phyloP scores from a whole-genome alignment of 2,329 filamentous ascomycete species.

The Teratosphaeria gauchensis region DNA sequence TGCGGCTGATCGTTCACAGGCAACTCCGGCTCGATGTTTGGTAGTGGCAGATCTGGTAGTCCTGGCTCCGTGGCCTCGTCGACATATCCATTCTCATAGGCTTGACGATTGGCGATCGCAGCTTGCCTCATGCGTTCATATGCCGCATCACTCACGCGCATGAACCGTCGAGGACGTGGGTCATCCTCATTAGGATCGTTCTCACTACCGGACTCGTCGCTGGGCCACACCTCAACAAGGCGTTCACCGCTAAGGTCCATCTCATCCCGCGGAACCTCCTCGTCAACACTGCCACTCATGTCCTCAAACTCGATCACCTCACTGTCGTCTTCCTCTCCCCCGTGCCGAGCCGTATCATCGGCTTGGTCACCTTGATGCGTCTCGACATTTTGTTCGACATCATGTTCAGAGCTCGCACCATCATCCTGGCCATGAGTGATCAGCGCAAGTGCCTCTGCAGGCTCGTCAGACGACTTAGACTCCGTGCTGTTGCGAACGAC shows the following conservation, averaged over 20 bases:
- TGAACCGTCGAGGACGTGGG: background rate
- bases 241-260: background rate
- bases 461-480: background rate
- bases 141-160: background rate
- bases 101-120: background rate
- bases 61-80: background rate
- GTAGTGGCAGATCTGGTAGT: background rate
- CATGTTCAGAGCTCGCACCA: background rate
- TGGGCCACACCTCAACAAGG: background rate
- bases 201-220: background rate
- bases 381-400: background rate
- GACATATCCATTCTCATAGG: background rate
- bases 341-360: background rate
- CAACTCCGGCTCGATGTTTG: background rate
- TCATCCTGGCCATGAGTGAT: background rate
- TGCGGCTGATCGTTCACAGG: background rate
- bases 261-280: background rate
- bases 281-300: background rate
- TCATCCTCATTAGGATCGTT: background rate
- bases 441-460: background rate
- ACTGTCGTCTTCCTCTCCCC: background rate
- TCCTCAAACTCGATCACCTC: background rate
- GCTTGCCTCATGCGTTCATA: background rate
- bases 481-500: background rate
- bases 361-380: background rate